Evolutionary conservation across 176 grass and related monocot species (phyloP), one percentile per base, ranked within the genome.

Genomic region (Oryza officinalis): DNA sequence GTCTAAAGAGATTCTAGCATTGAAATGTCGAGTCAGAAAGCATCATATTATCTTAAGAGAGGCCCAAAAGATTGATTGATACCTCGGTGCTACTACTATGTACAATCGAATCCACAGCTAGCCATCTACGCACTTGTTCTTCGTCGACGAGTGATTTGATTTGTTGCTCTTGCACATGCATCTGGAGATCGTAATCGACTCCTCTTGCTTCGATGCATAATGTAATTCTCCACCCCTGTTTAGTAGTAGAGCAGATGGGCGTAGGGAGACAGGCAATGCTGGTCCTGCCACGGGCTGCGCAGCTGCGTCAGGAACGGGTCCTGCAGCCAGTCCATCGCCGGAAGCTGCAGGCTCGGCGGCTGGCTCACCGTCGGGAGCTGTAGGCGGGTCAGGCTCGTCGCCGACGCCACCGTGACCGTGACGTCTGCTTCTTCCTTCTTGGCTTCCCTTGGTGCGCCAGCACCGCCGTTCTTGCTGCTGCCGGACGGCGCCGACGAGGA

Each of bases 251-350:
- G 92, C 71, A 89, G 76, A 69, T 88, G 60, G 25, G 92, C 78
- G 27, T 84, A 88, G 2, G 92, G 88, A 57, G 92, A 97, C 77
- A 90, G 49, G 31, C 85, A 87, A 3, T 52, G 35, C 78, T 89
- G 88, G 15, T 93, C 92, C 32, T 89, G 86, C 95, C 90, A 97
- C 10, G 95, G 80, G 88, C 95, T 97, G 15, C 90, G 87, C 37
- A 86, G 81, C 84, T 93, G 95, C 65, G 84, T 23, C 64, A 89
- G 69, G 64, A 86, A 86, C 54, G 88, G 76, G 4, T 97, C 95
- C 67, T 97, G 84, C 80, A 86, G 45, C 88, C 89, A 89, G 27
- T 97, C 95, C 27, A 84, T 68, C 27, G 77, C 60, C 3, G 89
- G 90, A 4, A 90, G 64, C 83, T 94, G 89, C 41, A 92, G 52